A percentile compares a stretch with the other conserved stretches of the same genome.
Evolutionary conservation across 257 asterid genomes (phyloP).

Genomic region (Solanum chaucha): DNA sequence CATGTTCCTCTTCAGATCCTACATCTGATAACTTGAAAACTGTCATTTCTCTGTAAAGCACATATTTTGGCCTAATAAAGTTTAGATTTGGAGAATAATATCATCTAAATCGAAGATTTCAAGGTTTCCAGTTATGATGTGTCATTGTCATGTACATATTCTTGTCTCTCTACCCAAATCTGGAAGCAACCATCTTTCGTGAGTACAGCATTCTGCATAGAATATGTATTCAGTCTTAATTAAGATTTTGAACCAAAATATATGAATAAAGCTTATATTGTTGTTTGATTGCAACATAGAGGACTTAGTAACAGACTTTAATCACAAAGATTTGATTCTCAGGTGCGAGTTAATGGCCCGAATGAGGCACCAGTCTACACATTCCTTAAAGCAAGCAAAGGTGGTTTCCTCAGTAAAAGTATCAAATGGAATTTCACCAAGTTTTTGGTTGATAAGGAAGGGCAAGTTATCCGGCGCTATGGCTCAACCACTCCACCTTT

Average conservation of each 20-base stretch:
- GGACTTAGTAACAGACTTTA: neutral
- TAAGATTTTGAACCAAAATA: neutral
- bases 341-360: slow-evolving; percentile 82
- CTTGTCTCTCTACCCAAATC: neutral
- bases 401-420: slow-evolving; percentile 48
- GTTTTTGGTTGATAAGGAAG: slow-evolving; percentile 81
- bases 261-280: neutral
- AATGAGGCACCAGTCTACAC: slow-evolving; percentile 59
- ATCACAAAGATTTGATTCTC: neutral
- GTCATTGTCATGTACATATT: neutral
- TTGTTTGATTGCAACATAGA: neutral
- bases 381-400: slow-evolving; percentile 67
- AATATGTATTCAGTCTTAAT: neutral
- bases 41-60: neutral
- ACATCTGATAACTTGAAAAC: neutral
- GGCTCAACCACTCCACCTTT: slow-evolving; percentile 53
- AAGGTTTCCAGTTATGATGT: neutral
- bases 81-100: too few species aligned
- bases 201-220: neutral
- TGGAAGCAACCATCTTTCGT: neutral
- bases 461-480: slow-evolving; percentile 58
- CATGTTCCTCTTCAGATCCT: neutral
- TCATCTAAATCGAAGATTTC: neutral
- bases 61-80: neutral
- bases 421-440: slow-evolving; percentile 95